Evolutionary conservation across 2,329 filamentous ascomycete genomes (phyloP).

Genomic region (Malbranchea zuffiana): DNA sequence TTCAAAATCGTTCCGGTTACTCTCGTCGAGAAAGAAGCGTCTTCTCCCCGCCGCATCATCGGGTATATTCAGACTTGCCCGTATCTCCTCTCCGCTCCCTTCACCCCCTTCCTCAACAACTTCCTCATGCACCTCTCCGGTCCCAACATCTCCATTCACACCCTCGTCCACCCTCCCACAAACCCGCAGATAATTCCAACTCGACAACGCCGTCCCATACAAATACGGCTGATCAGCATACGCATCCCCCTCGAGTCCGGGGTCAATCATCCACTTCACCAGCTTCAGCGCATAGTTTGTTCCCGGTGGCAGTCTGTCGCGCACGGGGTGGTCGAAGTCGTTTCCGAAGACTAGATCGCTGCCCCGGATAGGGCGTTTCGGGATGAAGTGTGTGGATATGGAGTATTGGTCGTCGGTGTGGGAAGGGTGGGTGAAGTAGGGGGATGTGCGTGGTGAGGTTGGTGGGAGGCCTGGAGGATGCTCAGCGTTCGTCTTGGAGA

Average conservation of each 20-base stretch:
- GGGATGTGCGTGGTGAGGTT: slow-evolving; percentile 55
- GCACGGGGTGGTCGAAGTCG: slow-evolving; percentile 85
- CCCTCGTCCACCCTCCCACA: slow-evolving; percentile 35
- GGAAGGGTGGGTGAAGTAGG: slow-evolving; percentile 63
- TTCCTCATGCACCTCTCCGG: slow-evolving; percentile 37
- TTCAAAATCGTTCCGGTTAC: slow-evolving; percentile 45
- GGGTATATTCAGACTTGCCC: slow-evolving; percentile 43
- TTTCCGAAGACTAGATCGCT: slow-evolving; percentile 82
- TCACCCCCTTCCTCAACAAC: slow-evolving; percentile 58
- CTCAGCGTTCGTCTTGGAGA: not conserved
- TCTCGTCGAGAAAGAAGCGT: slow-evolving; percentile 50
- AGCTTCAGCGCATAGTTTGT: slow-evolving; percentile 76
- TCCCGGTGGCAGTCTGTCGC: slow-evolving; percentile 72
- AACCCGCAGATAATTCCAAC: slow-evolving; percentile 65
- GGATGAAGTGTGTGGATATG: slow-evolving; percentile 67
- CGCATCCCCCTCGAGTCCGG: slow-evolving; percentile 77
- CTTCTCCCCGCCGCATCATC: slow-evolving; percentile 44
- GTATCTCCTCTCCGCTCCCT: slow-evolving; percentile 41
- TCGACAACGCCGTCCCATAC: slow-evolving; percentile 70
- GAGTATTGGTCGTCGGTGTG: slow-evolving; percentile 74
- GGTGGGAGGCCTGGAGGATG: slow-evolving; percentile 36
- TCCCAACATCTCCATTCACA: slow-evolving; percentile 17
- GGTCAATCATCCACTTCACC: slow-evolving; percentile 84
- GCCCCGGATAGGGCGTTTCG: slow-evolving; percentile 55
- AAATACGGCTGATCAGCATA: slow-evolving; percentile 78